Conservation (phyloP, 2,329 filamentous ascomycete species). For the Zymoseptoria crescenta region DNA sequence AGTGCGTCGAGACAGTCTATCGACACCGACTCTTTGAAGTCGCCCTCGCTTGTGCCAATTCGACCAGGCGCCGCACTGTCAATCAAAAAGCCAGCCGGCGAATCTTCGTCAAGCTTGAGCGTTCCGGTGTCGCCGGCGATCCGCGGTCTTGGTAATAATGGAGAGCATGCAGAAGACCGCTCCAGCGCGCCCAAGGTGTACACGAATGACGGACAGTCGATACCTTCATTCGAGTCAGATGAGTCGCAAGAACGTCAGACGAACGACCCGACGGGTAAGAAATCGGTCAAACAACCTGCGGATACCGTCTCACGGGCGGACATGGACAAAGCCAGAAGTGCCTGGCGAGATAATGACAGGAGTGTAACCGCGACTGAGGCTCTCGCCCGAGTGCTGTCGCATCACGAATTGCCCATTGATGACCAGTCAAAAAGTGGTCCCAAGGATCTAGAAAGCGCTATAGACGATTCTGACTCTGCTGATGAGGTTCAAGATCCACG, state of each 20-base stretch:
- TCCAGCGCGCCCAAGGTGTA: conserved; percentile 11
- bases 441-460: conserved; percentile 14
- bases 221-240: conserved; percentile 8
- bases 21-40: conserved; percentile 16
- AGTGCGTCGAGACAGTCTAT: conserved; percentile 18
- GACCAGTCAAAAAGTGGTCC: conserved; percentile 11
- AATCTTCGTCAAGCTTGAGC: conserved; percentile 15
- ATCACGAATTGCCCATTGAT: conserved; percentile 18
- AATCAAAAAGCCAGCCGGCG: conserved; percentile 12
- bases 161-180: conserved; percentile 4
- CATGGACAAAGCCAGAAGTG: conserved; percentile 20
- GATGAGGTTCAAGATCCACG: conserved; percentile 8
- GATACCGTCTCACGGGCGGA: conserved; percentile 17
- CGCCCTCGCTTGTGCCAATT: conserved; percentile 12
- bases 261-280: neutral
- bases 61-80: conserved; percentile 6
- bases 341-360: conserved; percentile 21
- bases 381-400: conserved; percentile 25
- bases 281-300: conserved; percentile 2
- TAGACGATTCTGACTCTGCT: conserved; percentile 19
- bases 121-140: conserved; percentile 16
- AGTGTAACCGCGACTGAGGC: conserved; percentile 24
- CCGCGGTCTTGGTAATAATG: conserved; percentile 8
- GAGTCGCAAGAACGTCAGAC: conserved; percentile 3
- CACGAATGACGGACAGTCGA: conserved; percentile 12